phyloP scores from a whole-genome alignment of 495 filamentous ascomycete genomes.

The Diplogelasinospora grovesii region DNA sequence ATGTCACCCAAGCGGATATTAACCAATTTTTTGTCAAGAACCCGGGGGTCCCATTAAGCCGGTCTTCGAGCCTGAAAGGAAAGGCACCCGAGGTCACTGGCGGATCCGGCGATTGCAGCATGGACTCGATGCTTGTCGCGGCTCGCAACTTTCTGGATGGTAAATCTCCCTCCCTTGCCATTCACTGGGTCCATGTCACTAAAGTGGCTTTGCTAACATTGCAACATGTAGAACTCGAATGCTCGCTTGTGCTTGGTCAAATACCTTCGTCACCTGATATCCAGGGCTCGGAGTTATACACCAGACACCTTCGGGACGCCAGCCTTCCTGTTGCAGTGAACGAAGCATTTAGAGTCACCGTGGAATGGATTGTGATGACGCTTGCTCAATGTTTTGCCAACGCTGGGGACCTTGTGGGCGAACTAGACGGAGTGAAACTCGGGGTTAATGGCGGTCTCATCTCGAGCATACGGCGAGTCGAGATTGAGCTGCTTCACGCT shows the following conservation, averaged over 20 bases:
- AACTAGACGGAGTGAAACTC: conserved; percentile 21
- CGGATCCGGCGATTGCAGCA: conserved; percentile 3
- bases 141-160: conserved; percentile 44
- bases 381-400: conserved; percentile 20
- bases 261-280: conserved; percentile 21
- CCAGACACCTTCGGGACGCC: conserved; percentile 25
- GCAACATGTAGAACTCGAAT: conserved; percentile 36
- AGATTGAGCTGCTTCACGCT: conserved; percentile 39
- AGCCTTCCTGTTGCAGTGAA: conserved; percentile 10
- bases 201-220: neutral
- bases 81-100: conserved; percentile 26
- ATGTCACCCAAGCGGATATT: conserved; percentile 13
- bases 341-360: conserved; percentile 21
- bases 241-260: conserved; percentile 24
- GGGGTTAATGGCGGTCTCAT: conserved; percentile 25
- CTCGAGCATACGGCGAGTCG: conserved; percentile 31
- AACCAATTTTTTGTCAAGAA: conserved; percentile 2
- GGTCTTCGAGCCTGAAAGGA: conserved; percentile 29
- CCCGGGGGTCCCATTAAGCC: too few species aligned
- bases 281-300: conserved; percentile 26
- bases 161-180: conserved; percentile 22
- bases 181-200: too few species aligned
- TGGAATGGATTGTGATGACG: conserved; percentile 23
- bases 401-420: conserved; percentile 14
- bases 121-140: conserved; percentile 30